phyloP scores from a whole-genome alignment of 768 basidiomycete genomes.

The Leccinum longicurvipes region DNA sequence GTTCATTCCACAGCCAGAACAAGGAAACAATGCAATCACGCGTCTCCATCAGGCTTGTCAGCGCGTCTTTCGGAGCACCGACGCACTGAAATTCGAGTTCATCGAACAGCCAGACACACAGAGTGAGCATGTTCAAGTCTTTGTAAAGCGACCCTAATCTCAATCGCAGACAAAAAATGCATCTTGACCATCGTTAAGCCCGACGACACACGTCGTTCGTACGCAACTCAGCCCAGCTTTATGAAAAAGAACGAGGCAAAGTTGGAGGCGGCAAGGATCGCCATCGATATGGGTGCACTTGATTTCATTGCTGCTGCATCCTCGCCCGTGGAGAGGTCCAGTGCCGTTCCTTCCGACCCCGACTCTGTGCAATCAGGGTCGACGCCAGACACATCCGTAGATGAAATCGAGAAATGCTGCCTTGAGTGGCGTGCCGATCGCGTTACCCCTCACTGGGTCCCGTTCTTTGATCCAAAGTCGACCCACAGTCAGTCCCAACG shows the following conservation, averaged over 20 bases:
- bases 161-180: constrained; percentile 49
- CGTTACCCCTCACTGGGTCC: constrained; percentile 54
- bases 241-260: constrained; percentile 52
- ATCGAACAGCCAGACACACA: constrained; percentile 37
- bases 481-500: constrained; percentile 37
- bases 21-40: constrained; percentile 23
- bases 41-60: constrained; percentile 43
- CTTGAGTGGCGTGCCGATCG: constrained; percentile 48
- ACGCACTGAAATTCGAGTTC: constrained; percentile 46
- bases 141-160: constrained; percentile 1
- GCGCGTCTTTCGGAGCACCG: constrained; percentile 38
- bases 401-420: constrained; percentile 54
- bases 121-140: constrained; percentile 27
- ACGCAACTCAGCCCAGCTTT: constrained; percentile 47
- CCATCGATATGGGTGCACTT: constrained; percentile 57
- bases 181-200: constrained; percentile 60
- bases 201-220: constrained; percentile 48
- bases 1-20: neutral
- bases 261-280: constrained; percentile 46
- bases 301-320: constrained; percentile 47
- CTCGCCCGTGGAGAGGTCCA: constrained; percentile 7
- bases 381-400: constrained; percentile 18
- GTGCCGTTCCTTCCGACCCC: neutral
- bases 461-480: constrained; percentile 44
- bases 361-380: neutral